Evolutionary conservation across 1,284 basidiomycete genomes (phyloP), one percentile per base, ranked within the genome.

Genomic region (Heterobasidion occidentale): DNA sequence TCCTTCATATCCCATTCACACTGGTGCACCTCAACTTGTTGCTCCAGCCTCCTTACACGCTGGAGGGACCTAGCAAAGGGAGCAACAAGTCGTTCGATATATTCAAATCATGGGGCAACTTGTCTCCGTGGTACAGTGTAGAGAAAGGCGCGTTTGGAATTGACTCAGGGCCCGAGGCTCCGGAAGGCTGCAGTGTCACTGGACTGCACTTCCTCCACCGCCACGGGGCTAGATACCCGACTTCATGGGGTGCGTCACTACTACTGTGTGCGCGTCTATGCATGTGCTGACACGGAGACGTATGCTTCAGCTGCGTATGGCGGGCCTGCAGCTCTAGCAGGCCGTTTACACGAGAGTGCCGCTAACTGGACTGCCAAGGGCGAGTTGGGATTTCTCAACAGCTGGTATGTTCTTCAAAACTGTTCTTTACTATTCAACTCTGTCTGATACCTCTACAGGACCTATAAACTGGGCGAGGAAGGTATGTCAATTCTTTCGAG

Each of bases 41-140:
- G 70, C 69, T 17, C 84, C 83, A 1, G 52, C 65, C 4, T 20
- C 17, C 9, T 47, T 61, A 35, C 56, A 64, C 67, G 49, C 59
- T 56, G 58, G 52, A 50, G 51, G 61, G 56, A 35, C 50, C 52
- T 46, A 46, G n/a, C 52, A 53, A 64, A 35, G 56, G 58, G 19
- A 55, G 63, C 3, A 52, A 64, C 33, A 59, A 61, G 19, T 54
- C 64, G 2, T 88, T 86, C 61, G 80, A 86, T 66, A 65, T 93
- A 44, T 83, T 91, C 70, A 81, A 79, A 64, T 78, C 81, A 51
- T 92, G 91, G 89, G 92, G 92, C 0, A 92, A 92, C 65, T 70
- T 94, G 45, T 84, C 88, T 0, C 92, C 92, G 8, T 92, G 90
- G 88, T 91, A 87, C 68, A 90, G 86, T 57, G 84, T 91, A 48